phyloP scores from a whole-genome alignment of 805 yeast genomes.

The Ogataea saltuana region DNA sequence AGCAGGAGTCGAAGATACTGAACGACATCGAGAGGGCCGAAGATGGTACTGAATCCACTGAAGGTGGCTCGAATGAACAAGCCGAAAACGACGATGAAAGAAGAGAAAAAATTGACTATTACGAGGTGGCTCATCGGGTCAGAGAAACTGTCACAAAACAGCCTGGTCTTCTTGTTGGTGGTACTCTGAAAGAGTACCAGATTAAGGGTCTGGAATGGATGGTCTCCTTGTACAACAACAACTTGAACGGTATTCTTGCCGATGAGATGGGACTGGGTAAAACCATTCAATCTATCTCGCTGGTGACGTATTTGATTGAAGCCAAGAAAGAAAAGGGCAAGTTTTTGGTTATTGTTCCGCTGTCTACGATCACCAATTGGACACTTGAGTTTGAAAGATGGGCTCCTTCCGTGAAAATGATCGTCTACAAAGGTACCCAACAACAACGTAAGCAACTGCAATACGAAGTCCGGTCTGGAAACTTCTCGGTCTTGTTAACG shows the following conservation, averaged over 20 bases:
- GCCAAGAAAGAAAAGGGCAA: constrained; percentile 65
- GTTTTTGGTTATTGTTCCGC: constrained; percentile 77
- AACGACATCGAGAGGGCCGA: constrained; percentile 32
- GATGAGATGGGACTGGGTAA: constrained; percentile 73
- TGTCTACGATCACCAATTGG: constrained; percentile 86
- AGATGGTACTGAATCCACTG: constrained; percentile 15
- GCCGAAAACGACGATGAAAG: constrained; percentile 48
- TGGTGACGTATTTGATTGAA: constrained; percentile 70
- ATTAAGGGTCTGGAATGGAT: constrained; percentile 65
- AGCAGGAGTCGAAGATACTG: constrained; percentile 48
- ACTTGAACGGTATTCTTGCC: constrained; percentile 62
- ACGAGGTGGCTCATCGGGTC: constrained; percentile 76
- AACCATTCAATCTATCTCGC: constrained; percentile 75
- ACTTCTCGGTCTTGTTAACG: constrained; percentile 74
- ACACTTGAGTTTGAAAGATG: constrained; percentile 82
- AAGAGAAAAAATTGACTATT: constrained; percentile 71
- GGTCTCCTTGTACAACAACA: constrained; percentile 62
- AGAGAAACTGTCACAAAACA: constrained; percentile 67
- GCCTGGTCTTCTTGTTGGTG: constrained; percentile 73
- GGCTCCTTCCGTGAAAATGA: constrained; percentile 77
- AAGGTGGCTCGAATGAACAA: constrained; percentile 10
- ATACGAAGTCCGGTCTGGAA: constrained; percentile 62
- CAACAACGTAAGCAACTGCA: constrained; percentile 67
- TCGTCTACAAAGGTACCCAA: constrained; percentile 79
- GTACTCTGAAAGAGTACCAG: constrained; percentile 76